Evolutionary conservation across 2,329 filamentous ascomycete genomes (phyloP).

Genomic region (Leptographium radiaticola): DNA sequence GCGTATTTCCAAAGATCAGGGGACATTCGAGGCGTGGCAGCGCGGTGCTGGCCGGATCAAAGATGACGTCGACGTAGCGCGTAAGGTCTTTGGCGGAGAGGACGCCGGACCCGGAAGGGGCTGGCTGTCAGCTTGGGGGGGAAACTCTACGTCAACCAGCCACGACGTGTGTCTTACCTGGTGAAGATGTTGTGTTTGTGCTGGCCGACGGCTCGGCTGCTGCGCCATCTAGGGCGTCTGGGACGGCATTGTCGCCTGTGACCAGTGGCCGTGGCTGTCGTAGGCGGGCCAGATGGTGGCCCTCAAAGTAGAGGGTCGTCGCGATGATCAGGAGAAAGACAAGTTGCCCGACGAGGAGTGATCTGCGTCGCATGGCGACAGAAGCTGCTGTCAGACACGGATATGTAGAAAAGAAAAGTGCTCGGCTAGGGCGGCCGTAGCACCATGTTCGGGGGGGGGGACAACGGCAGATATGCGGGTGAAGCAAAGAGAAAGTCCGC

Average conservation of each 20-base stretch:
- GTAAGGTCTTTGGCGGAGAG: conserved; percentile 1
- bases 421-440: background rate
- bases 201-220: background rate
- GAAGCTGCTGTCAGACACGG: background rate
- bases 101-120: background rate
- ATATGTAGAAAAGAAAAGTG: background rate
- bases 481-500: background rate
- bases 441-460: background rate
- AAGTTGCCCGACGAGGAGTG: conserved; percentile 4
- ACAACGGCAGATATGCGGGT: too few relatives aligned
- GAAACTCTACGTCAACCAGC: too few relatives aligned
- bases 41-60: conserved; percentile 3
- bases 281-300: conserved; percentile 2
- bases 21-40: conserved; percentile 10
- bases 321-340: conserved; percentile 7
- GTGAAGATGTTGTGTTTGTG: too few relatives aligned
- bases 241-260: background rate
- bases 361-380: conserved; percentile 7
- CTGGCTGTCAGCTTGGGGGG: too few relatives aligned
- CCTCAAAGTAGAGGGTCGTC: conserved; percentile 7
- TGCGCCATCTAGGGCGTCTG: background rate
- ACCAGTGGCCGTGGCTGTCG: background rate
- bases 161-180: background rate
- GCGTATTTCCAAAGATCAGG: background rate
- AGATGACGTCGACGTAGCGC: conserved; percentile 11